Evolutionary conservation across 495 filamentous ascomycete genomes (phyloP), one percentile per base, ranked within the genome.

Genomic region (Xanthoparmelia taractica): DNA sequence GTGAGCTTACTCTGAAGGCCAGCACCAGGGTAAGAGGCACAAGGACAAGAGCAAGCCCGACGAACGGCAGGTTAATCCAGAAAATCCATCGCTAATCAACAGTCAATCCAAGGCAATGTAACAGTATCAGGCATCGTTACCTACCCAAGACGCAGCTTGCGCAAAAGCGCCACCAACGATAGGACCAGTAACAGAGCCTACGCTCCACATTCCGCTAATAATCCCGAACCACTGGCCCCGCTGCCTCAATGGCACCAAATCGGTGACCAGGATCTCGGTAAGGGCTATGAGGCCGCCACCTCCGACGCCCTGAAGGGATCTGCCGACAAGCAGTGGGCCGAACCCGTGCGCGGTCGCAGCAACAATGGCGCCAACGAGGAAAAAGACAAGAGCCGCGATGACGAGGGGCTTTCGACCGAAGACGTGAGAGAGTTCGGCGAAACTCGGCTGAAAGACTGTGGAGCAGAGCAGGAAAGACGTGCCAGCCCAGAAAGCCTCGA

Each of bases 251-350:
- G 79, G 78, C 18, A 80, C 81, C 6, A 88, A 72, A 65, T 90
- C 87, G 0, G 86, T 82, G 62, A 92, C 77, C 4, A 90, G 68
- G 54, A 90, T 81, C 66, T 87, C 82, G 2, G 82, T 84, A 40
- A 90, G 71, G 11, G 78, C 78, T 48, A 85, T 78, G 15, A 88
- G 78, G 1, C 87, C 88, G 27, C 88, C 88, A 25, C 85, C 86
- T 29, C 88, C 88, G n/a, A 88, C 74, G 25, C 88, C 88, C 60
- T 91, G 88, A 18, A 91, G 73, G 4, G 80, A 75, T 27, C 88
- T 80, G 10, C 87, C 87, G 48, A 84, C 74, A 27, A 91, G 77
- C 41, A 92, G 75, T 29, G 82, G 69, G 10, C 76, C 77, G 56
- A 91, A 84, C 66, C 80, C 80, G 58, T 80, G 75, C 0, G 87